Percentiles rank a stretch among this genome's conserved stretches.
These are phyloP conservation scores for Vigna mungo DNA, from an alignment of 306 rosid genomes.

Conservation along the genomic window DNA sequence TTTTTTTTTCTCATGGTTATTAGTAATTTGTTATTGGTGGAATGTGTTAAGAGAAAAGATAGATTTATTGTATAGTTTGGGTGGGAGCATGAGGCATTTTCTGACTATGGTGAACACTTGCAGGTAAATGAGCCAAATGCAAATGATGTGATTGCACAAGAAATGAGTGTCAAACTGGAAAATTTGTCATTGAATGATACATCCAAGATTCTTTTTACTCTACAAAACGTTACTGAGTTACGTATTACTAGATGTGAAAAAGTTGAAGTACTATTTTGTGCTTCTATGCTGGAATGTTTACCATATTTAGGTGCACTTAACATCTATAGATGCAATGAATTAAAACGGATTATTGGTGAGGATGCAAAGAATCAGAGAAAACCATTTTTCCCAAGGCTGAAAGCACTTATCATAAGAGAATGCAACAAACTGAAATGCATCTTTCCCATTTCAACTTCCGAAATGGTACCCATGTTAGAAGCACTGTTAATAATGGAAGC, in stretches of 20 bases:
- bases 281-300: background rate
- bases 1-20: no score
- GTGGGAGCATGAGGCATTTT: background rate
- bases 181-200: background rate
- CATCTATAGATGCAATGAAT: background rate
- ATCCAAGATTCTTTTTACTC: background rate
- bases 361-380: background rate
- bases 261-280: background rate
- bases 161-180: accelerated
- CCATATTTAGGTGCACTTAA: background rate
- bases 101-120: background rate
- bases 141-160: background rate
- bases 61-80: no score
- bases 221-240: background rate
- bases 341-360: background rate
- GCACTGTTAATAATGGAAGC: background rate
- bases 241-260: accelerated
- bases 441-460: background rate
- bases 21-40: no score
- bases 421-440: background rate
- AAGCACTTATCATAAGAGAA: background rate
- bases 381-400: background rate
- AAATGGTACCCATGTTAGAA: background rate
- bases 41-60: no score
- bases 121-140: background rate